Base-by-base conservation (phyloP, 2,329 filamentous ascomycete genomes). In the Colletotrichum tabaci region DNA sequence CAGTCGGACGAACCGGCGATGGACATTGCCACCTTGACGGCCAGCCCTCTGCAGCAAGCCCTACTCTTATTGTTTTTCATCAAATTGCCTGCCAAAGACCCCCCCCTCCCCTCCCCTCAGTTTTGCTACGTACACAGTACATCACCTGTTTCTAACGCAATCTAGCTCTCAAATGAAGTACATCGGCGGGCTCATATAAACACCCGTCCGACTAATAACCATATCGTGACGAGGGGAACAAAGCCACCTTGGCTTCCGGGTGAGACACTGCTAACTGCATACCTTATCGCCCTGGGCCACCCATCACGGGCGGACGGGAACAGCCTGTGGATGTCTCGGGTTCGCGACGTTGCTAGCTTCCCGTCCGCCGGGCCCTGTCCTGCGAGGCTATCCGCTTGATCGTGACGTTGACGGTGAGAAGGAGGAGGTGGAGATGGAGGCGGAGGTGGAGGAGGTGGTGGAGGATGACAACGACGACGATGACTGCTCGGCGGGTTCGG, bases 41-140 rank as follows among this genome's bases (percentile, higher is more conserved):
- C 30, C 5, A 30, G 8, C n/a, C 56, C 21, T 56, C 42, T 61
- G 40, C 66, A 26, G 52, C 52, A 38, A 53, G 64, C 50, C 64
- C 58, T 67, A 61, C 64, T 71, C 42, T 67, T 71, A 58, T 62
- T 71, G 38, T 42, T 35, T 38, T 44, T 61, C 47, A 61, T 49
- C 47, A 21, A 71, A 35, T 47, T 23, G 23, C n/a, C 26, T 53
- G 55, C 30, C 23, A 30, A 12, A 18, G 18, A 8, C 50, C 50
- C 50, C 30, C 21, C 23, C 50, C 50, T 16, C 50, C 30, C 21
- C 16, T 23, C 50, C 26, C 12, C 26, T 26, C 13, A 35, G 8
- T 23, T 7, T 16, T 16, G 30, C 16, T n/a, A 13, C 18, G 9
- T 21, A 18, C 18, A 30, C 16, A 26, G 9, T 21, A 18, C 30